A percentile compares a stretch with the other conserved stretches of the same genome.
phyloP scores from a whole-genome alignment of 768 basidiomycete genomes.

The Amanita pseudoporphyria region DNA sequence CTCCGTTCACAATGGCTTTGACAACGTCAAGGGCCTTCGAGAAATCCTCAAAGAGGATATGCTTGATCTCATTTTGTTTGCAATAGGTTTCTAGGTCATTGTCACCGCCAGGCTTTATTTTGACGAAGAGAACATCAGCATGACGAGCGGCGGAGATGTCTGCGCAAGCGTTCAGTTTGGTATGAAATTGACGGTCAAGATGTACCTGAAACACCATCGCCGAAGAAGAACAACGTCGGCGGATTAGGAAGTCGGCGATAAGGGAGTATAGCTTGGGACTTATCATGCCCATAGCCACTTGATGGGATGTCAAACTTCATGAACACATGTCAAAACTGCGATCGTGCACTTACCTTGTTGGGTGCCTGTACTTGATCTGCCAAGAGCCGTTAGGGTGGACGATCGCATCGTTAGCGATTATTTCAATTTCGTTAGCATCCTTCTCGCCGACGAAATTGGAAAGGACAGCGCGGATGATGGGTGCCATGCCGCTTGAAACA shows the following conservation, averaged over 20 bases:
- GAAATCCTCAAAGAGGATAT: conserved; percentile 74
- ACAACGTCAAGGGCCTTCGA: conserved; percentile 49
- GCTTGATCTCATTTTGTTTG: conserved; percentile 64
- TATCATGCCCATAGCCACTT: conserved; percentile 92
- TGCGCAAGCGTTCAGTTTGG: conserved; percentile 18
- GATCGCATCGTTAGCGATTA: conserved; percentile 88
- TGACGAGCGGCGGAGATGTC: conserved; percentile 90
- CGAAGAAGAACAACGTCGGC: conserved; percentile 92
- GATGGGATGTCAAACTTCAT: background rate
- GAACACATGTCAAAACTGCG: no score
- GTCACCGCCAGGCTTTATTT: conserved; percentile 64
- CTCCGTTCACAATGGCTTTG: conserved; percentile 60
- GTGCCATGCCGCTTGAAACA: conserved; percentile 94
- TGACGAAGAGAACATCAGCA: conserved; percentile 94
- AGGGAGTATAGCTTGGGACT: conserved; percentile 88
- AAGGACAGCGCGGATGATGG: conserved; percentile 88
- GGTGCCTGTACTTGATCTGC: conserved; percentile 83
- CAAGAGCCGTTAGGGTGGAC: conserved; percentile 51
- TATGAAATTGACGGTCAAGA: conserved; percentile 6
- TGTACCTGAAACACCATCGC: conserved; percentile 92
- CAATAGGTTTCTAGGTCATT: conserved; percentile 88
- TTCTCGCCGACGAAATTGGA: conserved; percentile 68
- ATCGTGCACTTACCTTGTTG: conserved; percentile 49
- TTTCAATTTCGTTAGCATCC: conserved; percentile 67
- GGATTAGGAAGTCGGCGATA: conserved; percentile 63